phyloP scores from a whole-genome alignment of 2,329 filamentous ascomycete species.

The Calonectria fujianensis region DNA sequence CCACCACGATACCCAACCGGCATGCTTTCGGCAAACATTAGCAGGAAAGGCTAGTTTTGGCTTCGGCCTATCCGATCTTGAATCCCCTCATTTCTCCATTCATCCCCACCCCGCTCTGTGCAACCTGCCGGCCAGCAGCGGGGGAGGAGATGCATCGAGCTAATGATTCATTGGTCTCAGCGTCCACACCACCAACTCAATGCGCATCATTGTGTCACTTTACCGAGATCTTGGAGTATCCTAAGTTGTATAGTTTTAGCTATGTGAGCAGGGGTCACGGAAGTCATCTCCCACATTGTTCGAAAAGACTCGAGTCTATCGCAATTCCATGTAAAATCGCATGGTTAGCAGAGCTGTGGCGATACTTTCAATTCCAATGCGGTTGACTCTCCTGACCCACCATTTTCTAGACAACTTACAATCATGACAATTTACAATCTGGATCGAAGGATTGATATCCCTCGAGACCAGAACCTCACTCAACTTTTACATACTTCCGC shows the following conservation, averaged over 20 bases:
- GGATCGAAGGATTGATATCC: conserved; percentile 57
- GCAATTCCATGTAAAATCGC: background rate
- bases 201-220: conserved; percentile 18
- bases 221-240: background rate
- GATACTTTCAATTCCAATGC: background rate
- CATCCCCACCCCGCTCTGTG: conserved; percentile 10
- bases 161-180: conserved; percentile 41
- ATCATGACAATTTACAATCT: conserved; percentile 60
- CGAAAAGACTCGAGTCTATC: background rate
- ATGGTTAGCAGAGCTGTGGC: background rate
- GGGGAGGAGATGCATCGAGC: conserved; percentile 21
- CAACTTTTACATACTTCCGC: conserved; percentile 64
- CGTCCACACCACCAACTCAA: conserved; percentile 5
- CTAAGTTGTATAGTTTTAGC: background rate
- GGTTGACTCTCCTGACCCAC: background rate
- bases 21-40: conserved; percentile 28
- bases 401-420: background rate
- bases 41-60: background rate
- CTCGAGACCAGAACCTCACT: conserved; percentile 64
- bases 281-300: conserved; percentile 39
- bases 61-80: background rate
- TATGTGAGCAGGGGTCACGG: conserved; percentile 32
- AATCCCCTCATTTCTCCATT: conserved; percentile 21
- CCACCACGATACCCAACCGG: background rate
- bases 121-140: conserved; percentile 21